These are phyloP conservation scores for Eimeria falciformis DNA, from an alignment of 169 alveolate genomes.

Conservation along the genomic window DNA sequence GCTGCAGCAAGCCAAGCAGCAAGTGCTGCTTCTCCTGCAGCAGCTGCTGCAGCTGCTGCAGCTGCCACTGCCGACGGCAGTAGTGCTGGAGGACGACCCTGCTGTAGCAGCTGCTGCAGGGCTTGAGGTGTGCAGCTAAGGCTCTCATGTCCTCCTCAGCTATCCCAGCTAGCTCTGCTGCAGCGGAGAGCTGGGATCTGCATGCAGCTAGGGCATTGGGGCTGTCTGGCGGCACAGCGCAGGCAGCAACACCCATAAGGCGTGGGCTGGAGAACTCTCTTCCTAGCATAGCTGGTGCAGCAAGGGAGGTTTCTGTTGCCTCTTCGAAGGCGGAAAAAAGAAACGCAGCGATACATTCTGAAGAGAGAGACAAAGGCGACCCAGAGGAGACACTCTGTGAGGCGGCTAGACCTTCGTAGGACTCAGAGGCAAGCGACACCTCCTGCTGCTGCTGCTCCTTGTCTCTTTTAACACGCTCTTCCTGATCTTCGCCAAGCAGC, in stretches of 20 bases:
- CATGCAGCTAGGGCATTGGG: neutral
- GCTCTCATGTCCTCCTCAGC: constrained; percentile 40
- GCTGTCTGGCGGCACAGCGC: too few species aligned
- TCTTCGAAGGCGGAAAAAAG: neutral
- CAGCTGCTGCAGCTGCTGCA: constrained; percentile 30
- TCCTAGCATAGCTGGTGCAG: constrained; percentile 16
- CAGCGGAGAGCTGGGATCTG: neutral
- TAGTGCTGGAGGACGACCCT: constrained; percentile 29
- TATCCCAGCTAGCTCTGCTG: neutral
- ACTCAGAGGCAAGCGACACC: neutral
- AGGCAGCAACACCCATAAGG: too few species aligned
- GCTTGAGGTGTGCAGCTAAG: constrained; percentile 20
- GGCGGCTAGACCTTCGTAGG: neutral
- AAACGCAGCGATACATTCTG: constrained; percentile 50
- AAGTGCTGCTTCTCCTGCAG: constrained; percentile 16
- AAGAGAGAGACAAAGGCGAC: neutral
- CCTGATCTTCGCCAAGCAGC: neutral
- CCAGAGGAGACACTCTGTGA: neutral
- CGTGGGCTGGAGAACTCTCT: neutral
- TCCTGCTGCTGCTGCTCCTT: neutral
- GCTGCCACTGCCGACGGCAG: constrained; percentile 31
- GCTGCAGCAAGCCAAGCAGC: neutral
- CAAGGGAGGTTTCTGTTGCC: neutral
- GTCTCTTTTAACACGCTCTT: neutral
- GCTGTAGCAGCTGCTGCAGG: constrained; percentile 49